Conservation (phyloP, 2,329 filamentous ascomycete genomes). For the Nakataea oryzae region DNA sequence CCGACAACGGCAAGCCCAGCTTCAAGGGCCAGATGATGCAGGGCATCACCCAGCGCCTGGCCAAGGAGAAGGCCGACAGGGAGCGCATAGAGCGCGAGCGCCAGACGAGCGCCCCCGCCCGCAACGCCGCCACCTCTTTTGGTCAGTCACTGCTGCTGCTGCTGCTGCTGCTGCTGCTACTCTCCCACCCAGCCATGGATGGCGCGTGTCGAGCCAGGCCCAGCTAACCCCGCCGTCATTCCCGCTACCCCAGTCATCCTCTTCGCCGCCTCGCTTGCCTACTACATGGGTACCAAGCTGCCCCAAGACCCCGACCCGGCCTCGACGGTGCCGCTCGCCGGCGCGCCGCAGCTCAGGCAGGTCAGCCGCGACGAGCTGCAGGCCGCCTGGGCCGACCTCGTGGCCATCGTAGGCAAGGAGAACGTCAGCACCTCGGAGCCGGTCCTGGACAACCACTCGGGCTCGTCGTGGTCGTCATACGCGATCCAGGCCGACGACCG, state of each 20-base stretch:
- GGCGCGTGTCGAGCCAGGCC: too few species aligned
- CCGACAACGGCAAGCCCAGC: slow-evolving; percentile 11
- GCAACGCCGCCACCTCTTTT: slow-evolving; percentile 35
- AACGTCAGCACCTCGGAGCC: slow-evolving; percentile 50
- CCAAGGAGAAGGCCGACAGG: slow-evolving; percentile 35
- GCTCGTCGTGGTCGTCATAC: slow-evolving; percentile 55
- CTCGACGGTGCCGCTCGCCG: slow-evolving; percentile 50
- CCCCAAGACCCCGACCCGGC: slow-evolving; percentile 36
- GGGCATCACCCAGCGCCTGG: slow-evolving; percentile 37
- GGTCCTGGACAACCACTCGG: slow-evolving; percentile 46
- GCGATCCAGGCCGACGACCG: slow-evolving; percentile 33
- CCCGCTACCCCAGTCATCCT: slow-evolving; percentile 32
- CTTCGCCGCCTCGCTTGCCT: slow-evolving; percentile 39
- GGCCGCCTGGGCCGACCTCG: slow-evolving; percentile 61
- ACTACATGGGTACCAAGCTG: slow-evolving; percentile 47
- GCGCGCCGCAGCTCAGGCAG: slow-evolving; percentile 39
- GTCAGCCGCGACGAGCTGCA: slow-evolving; percentile 52
- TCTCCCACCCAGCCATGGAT: not conserved
- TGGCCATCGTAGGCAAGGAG: slow-evolving; percentile 50
- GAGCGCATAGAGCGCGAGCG: slow-evolving; percentile 29
- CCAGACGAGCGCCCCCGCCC: slow-evolving; percentile 23
- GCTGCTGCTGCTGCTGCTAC: too few species aligned
- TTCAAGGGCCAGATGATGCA: slow-evolving; percentile 46
- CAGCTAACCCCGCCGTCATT: not conserved
- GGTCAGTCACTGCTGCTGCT: slow-evolving; percentile 20